These are phyloP conservation scores for Golovinomyces cichoracearum DNA, from an alignment of 2,329 filamentous ascomycete species.

Conservation along the genomic window DNA sequence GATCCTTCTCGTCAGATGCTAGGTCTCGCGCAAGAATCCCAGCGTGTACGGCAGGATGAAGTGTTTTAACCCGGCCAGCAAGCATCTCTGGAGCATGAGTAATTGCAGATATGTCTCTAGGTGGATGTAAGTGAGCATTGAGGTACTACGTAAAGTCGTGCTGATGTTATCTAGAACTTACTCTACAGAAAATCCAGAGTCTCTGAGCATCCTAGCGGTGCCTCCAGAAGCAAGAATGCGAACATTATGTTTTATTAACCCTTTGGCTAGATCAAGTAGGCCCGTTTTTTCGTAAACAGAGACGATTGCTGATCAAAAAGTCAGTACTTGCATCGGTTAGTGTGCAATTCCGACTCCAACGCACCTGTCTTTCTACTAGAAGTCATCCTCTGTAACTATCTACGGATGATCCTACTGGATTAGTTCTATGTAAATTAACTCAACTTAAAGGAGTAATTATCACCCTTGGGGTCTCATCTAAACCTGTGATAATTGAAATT, in stretches of 20 bases:
- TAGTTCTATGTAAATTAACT: too few relatives aligned
- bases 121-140: not conserved
- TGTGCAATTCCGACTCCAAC: not conserved
- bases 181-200: slow-evolving; percentile 88
- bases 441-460: not conserved
- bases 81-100: slow-evolving; percentile 96
- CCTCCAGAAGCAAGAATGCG: slow-evolving; percentile 84
- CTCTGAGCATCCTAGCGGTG: slow-evolving; percentile 86
- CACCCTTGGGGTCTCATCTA: too few relatives aligned
- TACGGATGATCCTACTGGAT: too few relatives aligned
- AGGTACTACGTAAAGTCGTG: not conserved
- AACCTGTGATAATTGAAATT: too few relatives aligned
- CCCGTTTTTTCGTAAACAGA: slow-evolving; percentile 99
- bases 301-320: slow-evolving; percentile 42
- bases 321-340: not conserved
- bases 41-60: slow-evolving; percentile 59
- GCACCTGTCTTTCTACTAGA: slow-evolving; percentile 1
- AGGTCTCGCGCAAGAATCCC: slow-evolving; percentile 86
- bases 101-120: slow-evolving; percentile 84
- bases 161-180: slow-evolving; percentile 22
- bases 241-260: slow-evolving; percentile 67
- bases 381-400: not conserved
- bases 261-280: slow-evolving; percentile 73
- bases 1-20: slow-evolving; percentile 85
- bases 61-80: slow-evolving; percentile 73